phyloP scores from a whole-genome alignment of 108 stramenopile genomes.

The Aurantiochytrium sp. region DNA sequence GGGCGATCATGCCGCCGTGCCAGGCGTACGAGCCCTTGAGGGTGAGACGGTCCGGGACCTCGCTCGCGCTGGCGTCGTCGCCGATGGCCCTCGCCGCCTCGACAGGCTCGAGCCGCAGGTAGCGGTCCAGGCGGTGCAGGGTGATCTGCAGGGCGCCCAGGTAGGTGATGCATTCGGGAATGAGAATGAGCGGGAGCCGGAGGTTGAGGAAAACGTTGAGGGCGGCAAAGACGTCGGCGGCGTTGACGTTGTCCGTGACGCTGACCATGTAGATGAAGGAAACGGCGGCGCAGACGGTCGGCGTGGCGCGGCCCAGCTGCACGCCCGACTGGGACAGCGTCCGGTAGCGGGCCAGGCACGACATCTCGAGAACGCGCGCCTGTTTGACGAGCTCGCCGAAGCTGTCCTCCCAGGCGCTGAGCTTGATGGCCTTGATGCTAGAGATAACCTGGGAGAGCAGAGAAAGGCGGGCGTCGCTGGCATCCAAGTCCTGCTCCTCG shows the following conservation, averaged over 20 bases:
- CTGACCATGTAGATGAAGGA: background rate
- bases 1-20: background rate
- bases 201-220: conserved; percentile 12
- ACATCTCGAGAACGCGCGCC: background rate
- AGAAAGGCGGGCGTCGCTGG: conserved; percentile 1
- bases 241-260: background rate
- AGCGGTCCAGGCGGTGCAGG: background rate
- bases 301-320: background rate
- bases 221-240: background rate
- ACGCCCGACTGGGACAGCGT: background rate
- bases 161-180: conserved; percentile 12
- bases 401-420: conserved; percentile 3
- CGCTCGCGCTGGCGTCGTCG: background rate
- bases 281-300: background rate
- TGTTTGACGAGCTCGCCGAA: background rate
- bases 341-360: background rate
- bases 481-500: conserved; percentile 8
- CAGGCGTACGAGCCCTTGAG: background rate
- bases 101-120: background rate
- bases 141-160: background rate
- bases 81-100: background rate
- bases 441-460: background rate
- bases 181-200: background rate
- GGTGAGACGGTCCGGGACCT: background rate
- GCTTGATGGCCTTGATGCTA: conserved; percentile 18